These are phyloP conservation scores for Trichoderma hamatum DNA, from an alignment of 2,329 filamentous ascomycete species.

Conservation along the genomic window DNA sequence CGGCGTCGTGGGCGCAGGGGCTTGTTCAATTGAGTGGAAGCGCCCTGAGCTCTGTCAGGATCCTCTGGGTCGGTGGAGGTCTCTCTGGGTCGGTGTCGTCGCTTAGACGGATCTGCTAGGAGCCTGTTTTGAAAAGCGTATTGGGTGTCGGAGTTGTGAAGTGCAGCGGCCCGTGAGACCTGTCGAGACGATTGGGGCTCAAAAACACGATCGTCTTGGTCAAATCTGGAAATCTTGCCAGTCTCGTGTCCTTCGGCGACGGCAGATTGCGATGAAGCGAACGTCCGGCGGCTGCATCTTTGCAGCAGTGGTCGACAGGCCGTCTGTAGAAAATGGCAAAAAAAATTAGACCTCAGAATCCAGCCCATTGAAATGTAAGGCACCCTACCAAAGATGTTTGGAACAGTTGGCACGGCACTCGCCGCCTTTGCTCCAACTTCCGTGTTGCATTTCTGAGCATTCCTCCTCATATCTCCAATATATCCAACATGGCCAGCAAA, in stretches of 20 bases:
- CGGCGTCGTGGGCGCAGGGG: not conserved
- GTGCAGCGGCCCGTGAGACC: not conserved
- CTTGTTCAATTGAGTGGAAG: not conserved
- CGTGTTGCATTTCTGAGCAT: constrained; percentile 43
- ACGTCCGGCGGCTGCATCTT: not conserved
- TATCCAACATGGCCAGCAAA: constrained; percentile 30
- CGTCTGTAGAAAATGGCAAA: constrained; percentile 20
- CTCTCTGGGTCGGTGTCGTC: not conserved
- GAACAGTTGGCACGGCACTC: constrained; percentile 32
- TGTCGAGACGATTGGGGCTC: not conserved
- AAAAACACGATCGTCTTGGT: constrained; percentile 5
- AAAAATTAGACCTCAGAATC: not conserved
- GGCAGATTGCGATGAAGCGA: constrained; percentile 22
- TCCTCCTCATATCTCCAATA: constrained; percentile 42
- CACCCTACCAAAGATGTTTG: constrained; percentile 32
- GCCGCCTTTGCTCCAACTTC: constrained; percentile 39
- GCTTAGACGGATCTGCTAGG: not conserved
- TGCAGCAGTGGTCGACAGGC: constrained; percentile 1
- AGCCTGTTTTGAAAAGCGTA: not conserved
- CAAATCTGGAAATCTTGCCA: not conserved
- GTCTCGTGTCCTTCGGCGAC: constrained; percentile 4
- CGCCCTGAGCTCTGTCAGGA: not conserved
- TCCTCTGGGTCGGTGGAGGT: not conserved
- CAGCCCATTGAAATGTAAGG: not conserved
- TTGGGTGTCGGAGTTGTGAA: not conserved